Conservation (phyloP, 73 alveolate species). For the Uronychia binucleata region DNA sequence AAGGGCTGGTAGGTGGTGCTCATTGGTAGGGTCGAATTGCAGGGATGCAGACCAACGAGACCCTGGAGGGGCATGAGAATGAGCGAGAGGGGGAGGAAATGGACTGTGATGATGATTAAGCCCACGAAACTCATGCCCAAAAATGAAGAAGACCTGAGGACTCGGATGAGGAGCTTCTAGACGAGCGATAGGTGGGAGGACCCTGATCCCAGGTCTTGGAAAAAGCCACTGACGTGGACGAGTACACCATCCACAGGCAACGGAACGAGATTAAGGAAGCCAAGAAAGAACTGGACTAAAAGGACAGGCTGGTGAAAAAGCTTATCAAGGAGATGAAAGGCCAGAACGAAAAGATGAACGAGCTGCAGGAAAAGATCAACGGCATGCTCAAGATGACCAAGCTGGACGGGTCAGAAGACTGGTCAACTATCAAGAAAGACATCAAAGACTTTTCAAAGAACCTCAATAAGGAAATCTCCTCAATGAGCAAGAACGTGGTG, state of each 20-base stretch:
- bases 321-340: background rate
- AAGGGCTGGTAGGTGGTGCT: too few species aligned
- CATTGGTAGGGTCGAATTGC: too few species aligned
- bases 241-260: background rate
- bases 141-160: background rate
- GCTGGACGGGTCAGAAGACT: background rate
- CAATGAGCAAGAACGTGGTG: background rate
- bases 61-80: background rate
- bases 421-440: background rate
- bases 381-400: background rate
- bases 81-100: background rate
- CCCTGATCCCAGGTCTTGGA: background rate
- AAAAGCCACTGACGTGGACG: background rate
- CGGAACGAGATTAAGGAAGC: background rate
- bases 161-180: background rate
- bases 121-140: background rate
- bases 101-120: background rate
- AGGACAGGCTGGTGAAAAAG: background rate
- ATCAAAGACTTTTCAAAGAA: background rate
- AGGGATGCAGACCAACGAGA: background rate
- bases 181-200: background rate
- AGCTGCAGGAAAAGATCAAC: background rate
- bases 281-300: background rate
- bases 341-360: background rate
- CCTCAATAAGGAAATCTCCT: background rate